Conservation (phyloP, 129 eudicot species). For the Mikania micrantha region DNA sequence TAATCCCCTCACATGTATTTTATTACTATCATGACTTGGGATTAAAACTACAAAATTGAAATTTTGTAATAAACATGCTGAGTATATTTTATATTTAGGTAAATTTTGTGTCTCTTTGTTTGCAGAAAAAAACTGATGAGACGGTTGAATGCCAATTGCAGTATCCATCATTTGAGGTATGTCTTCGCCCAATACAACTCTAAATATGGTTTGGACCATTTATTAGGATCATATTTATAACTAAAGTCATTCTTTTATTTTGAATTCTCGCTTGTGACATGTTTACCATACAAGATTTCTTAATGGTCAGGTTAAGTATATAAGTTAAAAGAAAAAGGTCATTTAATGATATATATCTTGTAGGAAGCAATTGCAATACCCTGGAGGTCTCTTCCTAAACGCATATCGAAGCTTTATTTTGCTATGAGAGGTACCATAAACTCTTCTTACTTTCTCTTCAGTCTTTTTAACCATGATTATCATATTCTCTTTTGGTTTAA, state of each 20-base stretch:
- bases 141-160: conserved; percentile 47
- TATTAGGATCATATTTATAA: neutral
- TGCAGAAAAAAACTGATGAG: conserved; percentile 74
- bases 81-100: neutral
- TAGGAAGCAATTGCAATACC: conserved; percentile 90
- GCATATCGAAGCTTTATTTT: conserved; percentile 66
- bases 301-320: neutral
- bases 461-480: neutral
- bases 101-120: neutral
- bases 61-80: neutral
- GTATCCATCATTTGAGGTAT: conserved; percentile 87
- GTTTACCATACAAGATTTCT: conserved; percentile 5
- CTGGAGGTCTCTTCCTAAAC: conserved; percentile 84
- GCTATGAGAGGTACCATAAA: conserved; percentile 83
- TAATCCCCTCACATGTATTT: too few relatives aligned
- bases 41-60: too few relatives aligned
- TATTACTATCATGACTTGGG: too few relatives aligned
- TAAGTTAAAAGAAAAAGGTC: neutral
- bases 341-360: conserved; percentile 1
- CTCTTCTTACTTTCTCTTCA: neutral
- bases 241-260: neutral
- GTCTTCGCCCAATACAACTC: neutral
- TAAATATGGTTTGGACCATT: neutral
- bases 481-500: neutral
- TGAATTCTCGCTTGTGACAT: neutral